Evolutionary conservation across 495 filamentous ascomycete species (phyloP), one percentile per base, ranked within the genome.

Genomic region (Penicillium malachiteum): DNA sequence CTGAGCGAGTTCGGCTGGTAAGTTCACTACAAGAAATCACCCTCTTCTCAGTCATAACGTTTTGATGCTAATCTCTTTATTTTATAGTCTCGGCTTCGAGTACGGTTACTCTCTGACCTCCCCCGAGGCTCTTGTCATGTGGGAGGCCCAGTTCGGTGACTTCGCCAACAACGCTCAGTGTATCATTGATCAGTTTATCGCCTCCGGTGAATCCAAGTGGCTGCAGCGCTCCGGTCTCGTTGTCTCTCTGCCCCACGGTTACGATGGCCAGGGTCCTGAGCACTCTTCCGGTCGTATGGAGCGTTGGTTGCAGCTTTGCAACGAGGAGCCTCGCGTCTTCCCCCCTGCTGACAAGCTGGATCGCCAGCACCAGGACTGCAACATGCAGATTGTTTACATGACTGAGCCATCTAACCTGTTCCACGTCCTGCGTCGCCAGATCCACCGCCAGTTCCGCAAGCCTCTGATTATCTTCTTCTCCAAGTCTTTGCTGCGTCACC

Each of bases 121-220:
- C 42, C 94, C 94, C 38, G 93, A 96, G 70, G 94, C 93, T 39
- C 83, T 98, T 31, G 91, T 97, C 56, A 92, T 98, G 83, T 98
- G 94, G 94, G 94, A 98, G 74, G 94, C 94, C 33, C 94, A 98
- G 76, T 98, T 98, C 71, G 94, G 94, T 78, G 94, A 98, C 74
- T 98, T 98, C 61, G 94, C 92, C 79, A 98, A 98, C 83, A 97
- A 96, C 73, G 91, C 92, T 42, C 94, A 98, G 73, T 96, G 92
- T 71, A 95, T 98, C 76, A 92, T 97, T 67, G 94, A 98, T 73
- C 94, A 98, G 77, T 98, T 98, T 76, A 85, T 98, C 63, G 94
- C 95, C 39, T 95, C 95, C 40, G 94, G 95, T 64, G 94, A 98
- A 74, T 86, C 88, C 51, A 98, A 98, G 80, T 98, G 94, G 94